Conservation (phyloP, 768 basidiomycete genomes). For the Exidia glandulosa region DNA sequence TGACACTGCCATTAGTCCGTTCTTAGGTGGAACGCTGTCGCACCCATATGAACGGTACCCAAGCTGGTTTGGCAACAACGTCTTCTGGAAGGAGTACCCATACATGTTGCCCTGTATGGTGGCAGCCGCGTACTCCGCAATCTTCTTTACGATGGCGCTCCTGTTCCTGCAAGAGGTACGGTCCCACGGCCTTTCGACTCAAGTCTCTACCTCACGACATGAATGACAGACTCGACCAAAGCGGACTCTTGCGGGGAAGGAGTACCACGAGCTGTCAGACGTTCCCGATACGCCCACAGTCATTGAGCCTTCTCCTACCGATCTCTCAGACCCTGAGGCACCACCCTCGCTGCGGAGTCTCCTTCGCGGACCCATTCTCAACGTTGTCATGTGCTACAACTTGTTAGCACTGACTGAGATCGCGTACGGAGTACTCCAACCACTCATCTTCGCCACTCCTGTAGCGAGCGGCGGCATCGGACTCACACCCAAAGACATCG, state of each 20-base stretch:
- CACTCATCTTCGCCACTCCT: slow-evolving; percentile 2
- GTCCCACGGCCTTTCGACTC: neutral
- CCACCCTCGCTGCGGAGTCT: neutral
- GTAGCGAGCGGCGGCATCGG: slow-evolving; percentile 13
- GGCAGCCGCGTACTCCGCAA: slow-evolving; percentile 24
- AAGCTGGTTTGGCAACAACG: slow-evolving; percentile 36
- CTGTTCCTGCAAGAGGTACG: slow-evolving; percentile 49
- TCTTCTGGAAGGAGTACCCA: slow-evolving; percentile 56
- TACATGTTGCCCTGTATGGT: slow-evolving; percentile 62
- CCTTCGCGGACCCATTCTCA: neutral
- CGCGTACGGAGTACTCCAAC: slow-evolving; percentile 22
- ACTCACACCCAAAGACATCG: slow-evolving; percentile 51
- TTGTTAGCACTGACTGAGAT: slow-evolving; percentile 27
- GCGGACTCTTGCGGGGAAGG: neutral
- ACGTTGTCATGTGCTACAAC: slow-evolving; percentile 12
- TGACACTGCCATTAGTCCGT: slow-evolving; percentile 32
- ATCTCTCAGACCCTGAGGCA: neutral
- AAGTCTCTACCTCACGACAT: too few relatives aligned
- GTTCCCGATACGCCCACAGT: slow-evolving; percentile 1
- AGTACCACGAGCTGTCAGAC: neutral
- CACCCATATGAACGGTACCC: slow-evolving; percentile 61
- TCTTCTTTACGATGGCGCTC: slow-evolving; percentile 29
- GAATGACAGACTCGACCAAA: neutral
- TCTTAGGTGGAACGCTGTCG: slow-evolving; percentile 57
- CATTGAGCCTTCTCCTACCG: neutral